A percentile compares a stretch with the other conserved stretches of the same genome.
Conservation (phyloP, 2,329 filamentous ascomycete genomes). For the Diaporthe nobilis region DNA sequence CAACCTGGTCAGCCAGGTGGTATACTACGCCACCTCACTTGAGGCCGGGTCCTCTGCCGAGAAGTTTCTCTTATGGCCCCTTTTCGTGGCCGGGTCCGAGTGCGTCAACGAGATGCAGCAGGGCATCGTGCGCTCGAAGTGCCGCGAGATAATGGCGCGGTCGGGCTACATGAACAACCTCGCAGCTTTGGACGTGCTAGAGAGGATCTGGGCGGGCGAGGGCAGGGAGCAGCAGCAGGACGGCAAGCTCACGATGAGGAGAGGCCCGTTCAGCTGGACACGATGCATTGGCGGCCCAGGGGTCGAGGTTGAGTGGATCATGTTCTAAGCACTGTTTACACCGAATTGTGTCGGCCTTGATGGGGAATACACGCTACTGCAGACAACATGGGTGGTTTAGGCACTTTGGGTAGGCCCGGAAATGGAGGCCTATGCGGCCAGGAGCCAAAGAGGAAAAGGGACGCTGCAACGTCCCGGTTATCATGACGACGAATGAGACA, state of each 20-base stretch:
- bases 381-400: background rate
- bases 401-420: constrained; percentile 1
- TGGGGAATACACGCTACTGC: background rate
- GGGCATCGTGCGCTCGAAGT: constrained; percentile 82
- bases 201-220: constrained; percentile 83
- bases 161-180: constrained; percentile 96
- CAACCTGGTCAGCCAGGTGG: constrained; percentile 83
- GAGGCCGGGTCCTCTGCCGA: constrained; percentile 80
- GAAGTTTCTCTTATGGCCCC: constrained; percentile 93
- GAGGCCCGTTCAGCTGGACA: constrained; percentile 71
- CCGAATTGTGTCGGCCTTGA: background rate
- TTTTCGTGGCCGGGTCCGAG: constrained; percentile 92
- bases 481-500: constrained; percentile 23
- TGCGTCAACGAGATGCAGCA: constrained; percentile 87
- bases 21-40: constrained; percentile 86
- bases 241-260: constrained; percentile 53
- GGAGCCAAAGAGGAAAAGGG: constrained; percentile 13
- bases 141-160: constrained; percentile 87
- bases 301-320: constrained; percentile 76
- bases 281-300: constrained; percentile 69
- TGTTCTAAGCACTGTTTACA: constrained; percentile 64
- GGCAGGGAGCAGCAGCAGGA: constrained; percentile 55
- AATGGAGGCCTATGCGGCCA: background rate
- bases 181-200: constrained; percentile 85
- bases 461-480: constrained; percentile 16